Conservation (phyloP, 106 monocot species). For the Acorus gramineus region DNA sequence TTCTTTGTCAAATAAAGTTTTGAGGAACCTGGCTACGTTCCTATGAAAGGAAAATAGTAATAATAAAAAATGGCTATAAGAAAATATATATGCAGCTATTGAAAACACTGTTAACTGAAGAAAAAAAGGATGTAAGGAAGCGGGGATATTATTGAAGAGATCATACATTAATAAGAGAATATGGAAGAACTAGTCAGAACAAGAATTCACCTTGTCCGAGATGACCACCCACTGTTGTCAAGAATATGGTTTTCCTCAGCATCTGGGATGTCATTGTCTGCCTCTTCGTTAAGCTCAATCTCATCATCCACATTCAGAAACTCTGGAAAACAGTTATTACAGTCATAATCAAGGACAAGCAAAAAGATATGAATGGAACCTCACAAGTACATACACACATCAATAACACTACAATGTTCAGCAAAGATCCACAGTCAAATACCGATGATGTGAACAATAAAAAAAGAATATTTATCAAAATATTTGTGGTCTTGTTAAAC, state of each 20-base stretch:
- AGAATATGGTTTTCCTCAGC: slow-evolving; percentile 48
- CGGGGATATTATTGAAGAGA: neutral
- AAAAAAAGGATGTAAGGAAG: no score
- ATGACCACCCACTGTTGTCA: slow-evolving; percentile 92
- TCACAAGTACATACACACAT: no score
- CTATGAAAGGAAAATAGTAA: slow-evolving; percentile 14
- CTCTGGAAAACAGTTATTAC: slow-evolving; percentile 18
- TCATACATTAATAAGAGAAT: neutral
- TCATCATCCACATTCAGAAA: slow-evolving; percentile 90
- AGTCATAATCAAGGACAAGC: no score
- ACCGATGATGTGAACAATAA: no score
- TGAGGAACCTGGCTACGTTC: slow-evolving; percentile 84
- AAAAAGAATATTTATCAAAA: no score
- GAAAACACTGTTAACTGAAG: neutral
- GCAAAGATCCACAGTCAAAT: no score
- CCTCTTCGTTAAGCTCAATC: slow-evolving; percentile 54
- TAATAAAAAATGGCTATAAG: neutral
- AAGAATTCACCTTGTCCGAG: slow-evolving; percentile 63
- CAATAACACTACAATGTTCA: no score
- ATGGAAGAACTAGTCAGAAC: no score
- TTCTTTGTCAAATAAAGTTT: slow-evolving; percentile 77
- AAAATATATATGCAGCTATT: neutral
- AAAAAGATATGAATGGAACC: no score
- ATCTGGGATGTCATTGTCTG: slow-evolving; percentile 38
- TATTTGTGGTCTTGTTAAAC: no score